phyloP scores from a whole-genome alignment of 345 rosid genomes.

The Litchi chinensis region DNA sequence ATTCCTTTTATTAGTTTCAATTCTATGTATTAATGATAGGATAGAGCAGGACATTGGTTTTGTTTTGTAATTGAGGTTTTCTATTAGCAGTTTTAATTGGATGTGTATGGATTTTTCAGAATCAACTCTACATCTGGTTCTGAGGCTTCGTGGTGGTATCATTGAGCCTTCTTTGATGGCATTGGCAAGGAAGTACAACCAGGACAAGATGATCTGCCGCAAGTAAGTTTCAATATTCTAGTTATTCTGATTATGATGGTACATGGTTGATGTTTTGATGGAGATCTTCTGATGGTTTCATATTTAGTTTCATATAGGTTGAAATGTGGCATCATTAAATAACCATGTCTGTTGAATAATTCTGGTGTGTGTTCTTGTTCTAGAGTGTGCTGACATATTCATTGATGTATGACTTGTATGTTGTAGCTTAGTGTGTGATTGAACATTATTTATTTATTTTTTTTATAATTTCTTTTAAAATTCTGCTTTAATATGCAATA shows the following conservation, averaged over 20 bases:
- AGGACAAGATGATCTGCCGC: constrained; percentile 81
- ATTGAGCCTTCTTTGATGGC: constrained; percentile 79
- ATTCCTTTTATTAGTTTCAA: not conserved
- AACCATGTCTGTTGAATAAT: not conserved
- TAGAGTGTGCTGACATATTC: too few species aligned
- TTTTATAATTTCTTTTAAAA: too few species aligned
- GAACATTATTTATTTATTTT: too few species aligned
- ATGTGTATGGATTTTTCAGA: constrained; percentile 36
- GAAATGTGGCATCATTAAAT: not conserved
- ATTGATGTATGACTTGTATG: too few species aligned
- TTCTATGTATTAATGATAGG: not conserved
- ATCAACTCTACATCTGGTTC: constrained; percentile 70
- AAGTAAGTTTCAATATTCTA: constrained; percentile 43
- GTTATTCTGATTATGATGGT: not conserved
- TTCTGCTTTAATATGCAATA: too few species aligned
- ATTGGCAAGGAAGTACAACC: constrained; percentile 69
- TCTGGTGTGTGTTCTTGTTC: not conserved
- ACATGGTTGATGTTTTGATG: not conserved
- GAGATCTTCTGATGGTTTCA: not conserved
- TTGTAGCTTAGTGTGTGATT: too few species aligned
- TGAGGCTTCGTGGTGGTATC: constrained; percentile 80
- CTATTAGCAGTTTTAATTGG: not conserved
- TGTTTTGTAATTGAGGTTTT: not conserved
- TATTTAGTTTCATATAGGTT: not conserved
- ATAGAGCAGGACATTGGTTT: not conserved